phyloP scores from a whole-genome alignment of 2,329 filamentous ascomycete genomes.

The Calonectria pseudoreteaudii region DNA sequence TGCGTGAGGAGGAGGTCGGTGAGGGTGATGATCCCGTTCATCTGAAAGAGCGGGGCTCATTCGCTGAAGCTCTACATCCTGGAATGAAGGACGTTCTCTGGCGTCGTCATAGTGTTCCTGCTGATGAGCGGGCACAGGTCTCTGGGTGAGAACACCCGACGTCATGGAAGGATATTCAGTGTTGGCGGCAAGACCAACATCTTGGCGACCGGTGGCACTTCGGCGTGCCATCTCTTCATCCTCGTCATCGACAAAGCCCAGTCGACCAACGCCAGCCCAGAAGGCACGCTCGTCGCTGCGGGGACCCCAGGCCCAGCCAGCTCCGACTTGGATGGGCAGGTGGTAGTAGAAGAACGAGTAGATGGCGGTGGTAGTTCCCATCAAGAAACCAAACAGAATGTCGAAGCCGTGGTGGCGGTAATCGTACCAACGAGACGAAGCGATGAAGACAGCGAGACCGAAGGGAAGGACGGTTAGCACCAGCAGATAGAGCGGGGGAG shows the following conservation, averaged over 20 bases:
- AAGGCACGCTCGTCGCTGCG: slow-evolving; percentile 80
- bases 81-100: slow-evolving; percentile 33
- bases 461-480: slow-evolving; percentile 77
- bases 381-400: slow-evolving; percentile 84
- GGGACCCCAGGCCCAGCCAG: slow-evolving; percentile 91
- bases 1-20: slow-evolving; percentile 1
- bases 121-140: slow-evolving; percentile 25
- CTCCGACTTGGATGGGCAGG: slow-evolving; percentile 77
- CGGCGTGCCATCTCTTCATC: slow-evolving; percentile 40
- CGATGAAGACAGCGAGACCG: slow-evolving; percentile 81
- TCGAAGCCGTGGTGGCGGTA: slow-evolving; percentile 95
- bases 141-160: slow-evolving; percentile 35
- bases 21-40: background rate
- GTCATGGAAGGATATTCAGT: slow-evolving; percentile 41
- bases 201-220: slow-evolving; percentile 20
- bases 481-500: slow-evolving; percentile 84
- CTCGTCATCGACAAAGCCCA: slow-evolving; percentile 65
- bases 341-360: slow-evolving; percentile 90
- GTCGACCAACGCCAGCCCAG: slow-evolving; percentile 77
- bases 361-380: slow-evolving; percentile 78
- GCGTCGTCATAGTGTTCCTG: slow-evolving; percentile 21
- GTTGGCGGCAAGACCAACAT: slow-evolving; percentile 42
- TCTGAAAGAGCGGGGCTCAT: slow-evolving; percentile 26
- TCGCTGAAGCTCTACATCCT: slow-evolving; percentile 48
- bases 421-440: slow-evolving; percentile 88